phyloP scores from a whole-genome alignment of 1,139 yeast species.

The Lodderomyces margitis region DNA sequence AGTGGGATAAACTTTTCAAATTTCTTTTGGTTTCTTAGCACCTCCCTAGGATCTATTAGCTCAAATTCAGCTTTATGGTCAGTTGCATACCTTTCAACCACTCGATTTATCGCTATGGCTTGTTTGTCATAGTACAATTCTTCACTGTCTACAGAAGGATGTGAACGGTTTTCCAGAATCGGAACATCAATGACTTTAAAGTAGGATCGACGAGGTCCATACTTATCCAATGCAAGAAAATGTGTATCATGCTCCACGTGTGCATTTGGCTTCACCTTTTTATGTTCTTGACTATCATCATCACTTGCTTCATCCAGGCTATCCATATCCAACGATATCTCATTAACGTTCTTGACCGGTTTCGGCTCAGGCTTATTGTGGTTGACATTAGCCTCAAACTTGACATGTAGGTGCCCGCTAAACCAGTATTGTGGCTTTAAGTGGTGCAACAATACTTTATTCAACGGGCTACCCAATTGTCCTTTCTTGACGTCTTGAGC shows the following conservation, averaged over 20 bases:
- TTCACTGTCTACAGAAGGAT: slow-evolving; percentile 15
- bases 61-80: slow-evolving; percentile 1
- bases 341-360: slow-evolving; percentile 19
- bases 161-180: slow-evolving; percentile 21
- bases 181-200: slow-evolving; percentile 43
- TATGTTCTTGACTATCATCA: slow-evolving; percentile 7
- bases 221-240: slow-evolving; percentile 85
- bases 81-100: slow-evolving; percentile 29
- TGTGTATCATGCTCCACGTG: slow-evolving; percentile 32
- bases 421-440: slow-evolving; percentile 77
- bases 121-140: slow-evolving; percentile 43
- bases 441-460: slow-evolving; percentile 49
- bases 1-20: slow-evolving; percentile 20
- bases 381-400: slow-evolving; percentile 53
- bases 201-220: slow-evolving; percentile 60
- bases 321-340: slow-evolving; percentile 31
- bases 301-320: slow-evolving; percentile 16
- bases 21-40: slow-evolving; percentile 10
- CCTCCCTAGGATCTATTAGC: slow-evolving; percentile 9
- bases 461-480: slow-evolving; percentile 75
- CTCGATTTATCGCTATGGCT: slow-evolving; percentile 46
- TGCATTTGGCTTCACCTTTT: background rate
- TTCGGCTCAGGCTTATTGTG: slow-evolving; percentile 4
- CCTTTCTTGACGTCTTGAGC: slow-evolving; percentile 57
- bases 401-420: slow-evolving; percentile 85